Evolutionary conservation across 352 stramenopile genomes (phyloP).

Genomic region (Globisporangium emineosum): DNA sequence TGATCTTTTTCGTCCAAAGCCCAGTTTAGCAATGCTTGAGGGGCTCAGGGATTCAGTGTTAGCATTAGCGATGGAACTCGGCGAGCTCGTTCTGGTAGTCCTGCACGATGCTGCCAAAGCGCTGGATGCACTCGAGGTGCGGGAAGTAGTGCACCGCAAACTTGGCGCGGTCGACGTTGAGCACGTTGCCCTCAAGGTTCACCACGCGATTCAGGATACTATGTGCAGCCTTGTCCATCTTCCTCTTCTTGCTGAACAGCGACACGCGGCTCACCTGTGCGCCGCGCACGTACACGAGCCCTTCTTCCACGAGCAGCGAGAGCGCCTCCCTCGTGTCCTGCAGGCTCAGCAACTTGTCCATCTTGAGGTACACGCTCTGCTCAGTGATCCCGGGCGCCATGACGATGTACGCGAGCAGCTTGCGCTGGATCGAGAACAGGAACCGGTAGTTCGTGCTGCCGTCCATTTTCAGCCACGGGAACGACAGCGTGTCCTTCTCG

Average conservation of each 20-base stretch:
- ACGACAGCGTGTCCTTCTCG: conserved; percentile 76
- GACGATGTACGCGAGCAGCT: conserved; percentile 56
- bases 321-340: conserved; percentile 76
- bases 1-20: too few species aligned
- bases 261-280: conserved; percentile 15
- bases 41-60: not conserved
- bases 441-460: conserved; percentile 72
- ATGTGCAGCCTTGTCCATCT: conserved; percentile 11
- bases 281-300: conserved; percentile 59
- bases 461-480: conserved; percentile 83
- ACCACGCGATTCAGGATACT: conserved; percentile 26
- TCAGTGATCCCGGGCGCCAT: conserved; percentile 59
- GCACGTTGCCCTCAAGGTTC: conserved; percentile 37
- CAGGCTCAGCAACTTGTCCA: conserved; percentile 61
- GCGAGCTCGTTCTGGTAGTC: conserved; percentile 59
- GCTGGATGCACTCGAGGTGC: conserved; percentile 75
- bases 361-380: conserved; percentile 42
- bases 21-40: too few species aligned
- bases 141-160: conserved; percentile 74
- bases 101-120: conserved; percentile 73
- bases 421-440: conserved; percentile 74
- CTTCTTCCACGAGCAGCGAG: conserved; percentile 65
- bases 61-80: conserved; percentile 19
- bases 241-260: conserved; percentile 30
- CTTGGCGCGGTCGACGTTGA: conserved; percentile 41